Base-by-base conservation (phyloP, 1,139 yeast genomes). In the Zygotorulaspora mrakii region DNA sequence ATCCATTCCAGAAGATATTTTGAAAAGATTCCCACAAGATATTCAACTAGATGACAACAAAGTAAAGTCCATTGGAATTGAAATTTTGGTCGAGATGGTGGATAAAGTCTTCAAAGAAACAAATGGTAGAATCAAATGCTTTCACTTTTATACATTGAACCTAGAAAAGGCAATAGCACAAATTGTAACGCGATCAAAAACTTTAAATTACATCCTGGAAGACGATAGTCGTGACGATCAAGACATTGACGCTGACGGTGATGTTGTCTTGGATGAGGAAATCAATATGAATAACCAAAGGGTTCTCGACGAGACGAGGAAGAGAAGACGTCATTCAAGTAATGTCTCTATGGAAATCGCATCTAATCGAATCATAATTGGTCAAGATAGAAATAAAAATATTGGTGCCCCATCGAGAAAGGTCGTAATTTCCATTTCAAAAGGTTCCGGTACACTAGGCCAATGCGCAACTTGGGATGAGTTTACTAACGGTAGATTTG, bases 391-490 rank as follows among this genome's bases (percentile, higher is more conserved):
- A 31, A 37, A 37, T 30, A 33, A 48, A 21, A 32, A 37, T 7
- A 40, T 41, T 10, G 48, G 47, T 2, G 43, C 48, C 2, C 68
- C 70, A 6, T 68, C 75, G 2, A 73, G 77, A 46, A 75, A 77
- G 49, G 75, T 76, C 2, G 71, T 84, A 38, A 69, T 84, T 31
- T 86, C 89, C 5, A 86, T 86, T 27, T 82, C 94, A 40, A 74
- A 83, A 17, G 96, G 95, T 35, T 82, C 83, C 50, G 95, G 95
- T 31, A 77, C 84, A 2, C 61, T 86, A 31, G 95, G 96, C 17
- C 79, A 89, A 50, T 94, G 86, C 62, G 96, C 96, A 7, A 86
- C 94, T 2, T 91, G 98, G 98, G 98, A 91, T 68, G 98, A 91
- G 57, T 91, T 87, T 64, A 95, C 97, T 12, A 91, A 91, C 60